Evolutionary conservation across 495 filamentous ascomycete species (phyloP), one percentile per base, ranked within the genome.

Genomic region (Astrothelium macrocarpum): DNA sequence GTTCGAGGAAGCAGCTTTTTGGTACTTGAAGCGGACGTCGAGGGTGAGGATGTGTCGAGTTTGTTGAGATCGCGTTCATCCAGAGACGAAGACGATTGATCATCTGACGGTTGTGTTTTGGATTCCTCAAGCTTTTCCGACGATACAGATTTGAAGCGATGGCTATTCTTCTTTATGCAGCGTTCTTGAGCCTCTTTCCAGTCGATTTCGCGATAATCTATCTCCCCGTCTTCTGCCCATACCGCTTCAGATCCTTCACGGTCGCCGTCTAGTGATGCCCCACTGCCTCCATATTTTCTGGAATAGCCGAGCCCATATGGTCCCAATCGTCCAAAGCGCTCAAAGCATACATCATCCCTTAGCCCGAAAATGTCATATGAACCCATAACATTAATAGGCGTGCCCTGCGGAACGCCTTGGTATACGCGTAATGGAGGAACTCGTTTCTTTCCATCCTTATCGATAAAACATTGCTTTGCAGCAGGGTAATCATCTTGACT

Each of bases 281-380:
- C 93, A 20, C 85, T 83, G 10, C 94, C 94, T 10, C 94, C 94
- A 70, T 81, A 84, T 65, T 81, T 81, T 20, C 79, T 73, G 25
- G 83, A 86, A 68, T 97, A 97, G 18, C 94, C 94, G 60, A 88
- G 84, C 0, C 94, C 94, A 68, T 98, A 98, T 0, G 92, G 87
- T 0, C 91, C 95, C 29, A 93, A 81, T 63, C 90, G 81, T 11
- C 95, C 94, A 74, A 88, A 95, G 1, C 94, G 83, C 61, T 98
- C 94, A 75, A 96, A 97, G 77, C 94, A 98, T 60, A 97, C 81
- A 71, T 95, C 89, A 64, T 96, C 85, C 32, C 85, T 85, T 31
- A 96, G 79, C 0, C 86, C 91, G 4, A 97, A 73, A 49, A 95
- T 76, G 3, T 87, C 82, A 71, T 96, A 88, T 0, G 88, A 91